Percentiles rank a stretch among this genome's conserved stretches.
Conservation (phyloP, 192 early-diverging fungal genomes). For the Geranomyces michiganensis region DNA sequence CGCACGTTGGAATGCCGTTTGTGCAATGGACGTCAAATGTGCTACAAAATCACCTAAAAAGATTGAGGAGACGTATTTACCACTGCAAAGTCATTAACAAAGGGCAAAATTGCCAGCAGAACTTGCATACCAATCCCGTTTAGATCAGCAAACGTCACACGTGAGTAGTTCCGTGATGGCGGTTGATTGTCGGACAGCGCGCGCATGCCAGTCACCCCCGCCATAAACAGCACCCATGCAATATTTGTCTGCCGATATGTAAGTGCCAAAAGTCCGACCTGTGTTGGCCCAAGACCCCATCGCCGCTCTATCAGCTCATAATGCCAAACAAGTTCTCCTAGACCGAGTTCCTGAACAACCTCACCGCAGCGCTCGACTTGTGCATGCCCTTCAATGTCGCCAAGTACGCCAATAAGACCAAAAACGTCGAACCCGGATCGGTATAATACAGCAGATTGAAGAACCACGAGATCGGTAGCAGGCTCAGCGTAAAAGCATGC, state of each 20-base stretch:
- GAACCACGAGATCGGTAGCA: slow-evolving; percentile 85
- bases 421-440: slow-evolving; percentile 81
- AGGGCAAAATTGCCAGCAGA: no score
- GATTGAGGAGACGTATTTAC: no score
- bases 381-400: slow-evolving; percentile 54
- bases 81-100: no score
- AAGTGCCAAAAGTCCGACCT: slow-evolving; percentile 42
- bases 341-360: slow-evolving; percentile 16
- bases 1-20: no score
- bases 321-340: not conserved
- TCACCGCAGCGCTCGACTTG: slow-evolving; percentile 59
- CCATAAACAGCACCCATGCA: slow-evolving; percentile 80
- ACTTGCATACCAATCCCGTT: no score
- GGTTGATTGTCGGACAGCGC: slow-evolving; percentile 16
- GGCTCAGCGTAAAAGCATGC: slow-evolving; percentile 44
- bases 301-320: no score
- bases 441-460: slow-evolving; percentile 91
- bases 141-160: not conserved
- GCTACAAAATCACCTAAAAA: no score
- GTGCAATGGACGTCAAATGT: no score
- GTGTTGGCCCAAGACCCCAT: not conserved
- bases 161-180: not conserved
- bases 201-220: slow-evolving; percentile 34
- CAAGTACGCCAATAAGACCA: slow-evolving; percentile 71
- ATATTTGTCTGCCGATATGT: slow-evolving; percentile 91